A percentile compares a stretch with the other conserved stretches of the same genome.
Evolutionary conservation across 2,329 filamentous ascomycete species (phyloP).

Genomic region (Corinectria fuckeliana): DNA sequence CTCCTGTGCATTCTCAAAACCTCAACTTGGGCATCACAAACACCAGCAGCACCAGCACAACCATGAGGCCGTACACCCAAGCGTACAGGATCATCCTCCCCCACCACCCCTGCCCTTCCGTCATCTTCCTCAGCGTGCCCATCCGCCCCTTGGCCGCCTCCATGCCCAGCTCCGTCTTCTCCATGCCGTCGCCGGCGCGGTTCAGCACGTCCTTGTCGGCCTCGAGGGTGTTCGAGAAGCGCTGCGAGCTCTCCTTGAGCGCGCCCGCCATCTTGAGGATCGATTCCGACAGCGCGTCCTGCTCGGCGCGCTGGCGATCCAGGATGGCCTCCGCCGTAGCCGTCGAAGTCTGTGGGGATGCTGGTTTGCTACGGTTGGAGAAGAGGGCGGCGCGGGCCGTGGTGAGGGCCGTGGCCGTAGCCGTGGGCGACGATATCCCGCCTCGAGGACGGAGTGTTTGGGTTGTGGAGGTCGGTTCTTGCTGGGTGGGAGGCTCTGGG

Average conservation of each 20-base stretch:
- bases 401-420: constrained; percentile 39
- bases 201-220: constrained; percentile 73
- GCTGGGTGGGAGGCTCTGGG: constrained; percentile 19
- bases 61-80: constrained; percentile 82
- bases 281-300: constrained; percentile 81
- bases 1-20: constrained; percentile 60
- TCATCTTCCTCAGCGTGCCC: constrained; percentile 78
- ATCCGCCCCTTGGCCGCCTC: constrained; percentile 78
- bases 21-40: constrained; percentile 88
- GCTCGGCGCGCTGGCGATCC: constrained; percentile 78
- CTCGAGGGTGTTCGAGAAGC: constrained; percentile 75
- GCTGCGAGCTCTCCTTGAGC: constrained; percentile 76
- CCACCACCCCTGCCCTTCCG: constrained; percentile 88
- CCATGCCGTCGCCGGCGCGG: constrained; percentile 75
- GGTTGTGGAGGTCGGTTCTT: constrained; percentile 42
- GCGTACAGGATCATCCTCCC: constrained; percentile 83
- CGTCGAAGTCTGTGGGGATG: constrained; percentile 48
- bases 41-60: constrained; percentile 79
- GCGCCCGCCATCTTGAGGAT: constrained; percentile 81
- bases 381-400: constrained; percentile 54
- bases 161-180: constrained; percentile 78
- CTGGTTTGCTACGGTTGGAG: constrained; percentile 46
- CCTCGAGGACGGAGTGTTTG: constrained; percentile 46
- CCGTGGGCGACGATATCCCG: constrained; percentile 25
- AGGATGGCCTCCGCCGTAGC: constrained; percentile 74